Conservation (phyloP, 2,329 filamentous ascomycete species). For the Nemania bipapillata region DNA sequence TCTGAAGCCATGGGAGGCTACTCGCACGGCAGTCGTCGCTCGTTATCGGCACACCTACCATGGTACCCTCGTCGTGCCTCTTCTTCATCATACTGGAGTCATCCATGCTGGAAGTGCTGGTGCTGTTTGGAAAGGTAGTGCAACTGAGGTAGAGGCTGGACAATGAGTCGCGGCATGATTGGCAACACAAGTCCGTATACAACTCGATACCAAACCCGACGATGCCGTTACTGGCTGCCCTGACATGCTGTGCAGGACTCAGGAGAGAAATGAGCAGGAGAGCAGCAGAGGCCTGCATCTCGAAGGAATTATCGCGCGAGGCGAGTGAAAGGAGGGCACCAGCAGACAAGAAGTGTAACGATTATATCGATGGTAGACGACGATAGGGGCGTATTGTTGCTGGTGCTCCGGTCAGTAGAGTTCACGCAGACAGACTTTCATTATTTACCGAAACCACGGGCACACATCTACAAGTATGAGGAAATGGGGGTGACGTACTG, state of each 20-base stretch:
- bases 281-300: constrained; percentile 14
- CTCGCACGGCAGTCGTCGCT: constrained; percentile 35
- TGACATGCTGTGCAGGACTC: not conserved
- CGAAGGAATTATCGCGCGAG: not conserved
- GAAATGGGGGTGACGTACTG: not conserved
- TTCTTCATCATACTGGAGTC: constrained; percentile 37
- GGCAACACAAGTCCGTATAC: constrained; percentile 46
- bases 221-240: constrained; percentile 38
- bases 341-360: not conserved
- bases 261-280: constrained; percentile 14
- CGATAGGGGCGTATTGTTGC: not conserved
- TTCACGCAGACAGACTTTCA: not conserved
- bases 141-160: constrained; percentile 45
- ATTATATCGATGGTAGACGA: not conserved
- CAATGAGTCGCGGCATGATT: constrained; percentile 45
- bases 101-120: constrained; percentile 11
- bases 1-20: constrained; percentile 36
- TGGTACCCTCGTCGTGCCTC: constrained; percentile 42
- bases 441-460: not conserved
- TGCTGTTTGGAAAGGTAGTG: constrained; percentile 39
- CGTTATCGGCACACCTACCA: constrained; percentile 34
- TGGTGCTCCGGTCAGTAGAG: not conserved
- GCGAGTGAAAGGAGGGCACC: not conserved
- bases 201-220: constrained; percentile 48
- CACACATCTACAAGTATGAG: not conserved